Evolutionary conservation across 805 yeast genomes (phyloP).

Genomic region (Yarrowia keelungensis): DNA sequence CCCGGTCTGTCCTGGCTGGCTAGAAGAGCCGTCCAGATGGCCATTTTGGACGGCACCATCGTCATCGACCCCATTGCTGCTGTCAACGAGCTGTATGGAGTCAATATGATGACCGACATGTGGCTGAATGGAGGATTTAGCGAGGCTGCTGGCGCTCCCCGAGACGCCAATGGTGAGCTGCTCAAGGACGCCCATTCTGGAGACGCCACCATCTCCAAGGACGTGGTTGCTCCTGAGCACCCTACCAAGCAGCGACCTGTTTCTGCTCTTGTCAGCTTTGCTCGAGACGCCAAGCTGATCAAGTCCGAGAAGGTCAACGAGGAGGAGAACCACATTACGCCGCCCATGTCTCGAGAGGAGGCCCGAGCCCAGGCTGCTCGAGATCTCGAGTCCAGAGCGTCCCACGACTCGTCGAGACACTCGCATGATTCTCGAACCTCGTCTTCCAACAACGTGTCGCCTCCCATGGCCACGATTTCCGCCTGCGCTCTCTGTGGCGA

Average conservation of each 20-base stretch:
- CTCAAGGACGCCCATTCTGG: conserved; percentile 31
- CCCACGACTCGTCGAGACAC: conserved; percentile 17
- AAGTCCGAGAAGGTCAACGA: conserved; percentile 19
- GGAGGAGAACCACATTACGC: conserved; percentile 19
- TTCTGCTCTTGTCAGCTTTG: conserved; percentile 24
- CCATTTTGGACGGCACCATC: conserved; percentile 80
- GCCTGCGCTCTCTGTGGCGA: conserved; percentile 91
- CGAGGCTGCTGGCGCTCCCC: conserved; percentile 31
- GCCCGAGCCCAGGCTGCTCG: conserved; percentile 19
- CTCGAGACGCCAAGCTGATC: conserved; percentile 25
- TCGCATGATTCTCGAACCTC: conserved; percentile 21
- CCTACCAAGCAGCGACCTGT: conserved; percentile 31
- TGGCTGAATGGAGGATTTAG: conserved; percentile 36
- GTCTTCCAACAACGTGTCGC: conserved; percentile 44
- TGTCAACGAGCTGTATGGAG: conserved; percentile 62
- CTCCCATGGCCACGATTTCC: conserved; percentile 75
- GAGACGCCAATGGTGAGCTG: conserved; percentile 27
- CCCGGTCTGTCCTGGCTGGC: conserved; percentile 69
- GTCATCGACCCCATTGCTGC: conserved; percentile 87
- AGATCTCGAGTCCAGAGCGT: conserved; percentile 20
- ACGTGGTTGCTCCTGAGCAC: conserved; percentile 10
- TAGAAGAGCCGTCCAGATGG: conserved; percentile 65
- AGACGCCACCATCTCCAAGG: conserved; percentile 26
- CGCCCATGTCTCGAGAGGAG: conserved; percentile 27
- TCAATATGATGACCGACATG: conserved; percentile 33